A percentile compares a stretch with the other conserved stretches of the same genome.
These are phyloP conservation scores for Papiliotrema terrestris DNA, from an alignment of 1,284 basidiomycete genomes.

Conservation along the genomic window DNA sequence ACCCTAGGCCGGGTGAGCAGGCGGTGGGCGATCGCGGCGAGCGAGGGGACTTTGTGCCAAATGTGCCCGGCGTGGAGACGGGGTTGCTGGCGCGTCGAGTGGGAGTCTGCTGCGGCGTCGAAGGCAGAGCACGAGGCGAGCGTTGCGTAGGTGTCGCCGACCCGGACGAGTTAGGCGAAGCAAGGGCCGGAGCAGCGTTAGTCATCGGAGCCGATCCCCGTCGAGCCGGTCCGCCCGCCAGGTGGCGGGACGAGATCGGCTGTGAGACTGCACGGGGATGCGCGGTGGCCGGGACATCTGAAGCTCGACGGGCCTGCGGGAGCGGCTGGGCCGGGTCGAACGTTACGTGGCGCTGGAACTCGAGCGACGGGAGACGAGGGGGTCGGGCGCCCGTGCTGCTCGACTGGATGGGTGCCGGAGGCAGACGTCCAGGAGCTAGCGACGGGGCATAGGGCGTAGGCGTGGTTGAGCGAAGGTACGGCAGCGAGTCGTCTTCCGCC, in stretches of 20 bases:
- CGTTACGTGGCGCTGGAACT: constrained; percentile 57
- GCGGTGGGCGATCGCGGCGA: too few species aligned
- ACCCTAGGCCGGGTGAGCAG: too few species aligned
- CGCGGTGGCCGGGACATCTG: constrained; percentile 1
- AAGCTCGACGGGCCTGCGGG: not conserved
- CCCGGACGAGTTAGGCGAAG: not conserved
- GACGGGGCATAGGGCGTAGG: not conserved
- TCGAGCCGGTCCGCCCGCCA: not conserved
- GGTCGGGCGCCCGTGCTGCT: too few species aligned
- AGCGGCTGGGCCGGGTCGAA: constrained; percentile 53
- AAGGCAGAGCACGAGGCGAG: too few species aligned
- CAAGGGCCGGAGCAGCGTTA: constrained; percentile 3
- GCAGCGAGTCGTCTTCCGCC: not conserved
- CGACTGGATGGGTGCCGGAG: constrained; percentile 2
- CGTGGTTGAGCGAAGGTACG: not conserved
- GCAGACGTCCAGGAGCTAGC: not conserved
- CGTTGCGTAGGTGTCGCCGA: too few species aligned
- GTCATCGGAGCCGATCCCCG: not conserved
- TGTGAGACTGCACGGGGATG: constrained; percentile 8
- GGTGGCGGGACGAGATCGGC: constrained; percentile 13
- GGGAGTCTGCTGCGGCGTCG: too few species aligned
- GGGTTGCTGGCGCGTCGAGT: not conserved
- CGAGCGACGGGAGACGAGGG: constrained; percentile 32
- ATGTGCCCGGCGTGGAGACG: not conserved
- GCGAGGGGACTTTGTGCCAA: not conserved